Percentiles rank a stretch among this genome's conserved stretches.
These are phyloP conservation scores for Cercospora sp. DNA, from an alignment of 2,329 filamentous ascomycete species.

Conservation along the genomic window DNA sequence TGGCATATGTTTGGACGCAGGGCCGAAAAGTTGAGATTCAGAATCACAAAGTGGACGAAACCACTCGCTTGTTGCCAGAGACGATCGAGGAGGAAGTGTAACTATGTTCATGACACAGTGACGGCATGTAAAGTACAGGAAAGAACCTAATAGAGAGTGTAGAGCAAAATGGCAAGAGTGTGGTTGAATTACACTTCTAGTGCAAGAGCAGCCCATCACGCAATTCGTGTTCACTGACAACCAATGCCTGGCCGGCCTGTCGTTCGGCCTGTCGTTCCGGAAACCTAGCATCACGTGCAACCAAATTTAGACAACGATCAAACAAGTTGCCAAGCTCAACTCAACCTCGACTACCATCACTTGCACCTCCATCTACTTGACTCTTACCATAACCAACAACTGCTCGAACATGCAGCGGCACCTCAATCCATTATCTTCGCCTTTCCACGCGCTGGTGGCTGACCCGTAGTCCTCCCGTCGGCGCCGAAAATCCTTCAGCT, in stretches of 20 bases:
- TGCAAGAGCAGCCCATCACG: neutral
- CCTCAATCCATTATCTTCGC: neutral
- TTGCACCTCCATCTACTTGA: neutral
- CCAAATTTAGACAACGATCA: neutral
- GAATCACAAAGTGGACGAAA: slow-evolving; percentile 18
- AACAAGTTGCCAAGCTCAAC: neutral
- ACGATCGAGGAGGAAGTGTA: slow-evolving; percentile 39
- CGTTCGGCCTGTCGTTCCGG: neutral
- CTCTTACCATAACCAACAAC: neutral
- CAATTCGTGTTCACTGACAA: slow-evolving; percentile 1
- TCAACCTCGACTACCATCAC: neutral
- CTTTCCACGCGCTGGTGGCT: slow-evolving; percentile 9
- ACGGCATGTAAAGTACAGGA: neutral
- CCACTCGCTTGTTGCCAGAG: slow-evolving; percentile 22
- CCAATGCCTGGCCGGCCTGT: neutral
- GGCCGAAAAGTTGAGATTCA: slow-evolving; percentile 19
- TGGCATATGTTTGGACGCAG: slow-evolving; percentile 59
- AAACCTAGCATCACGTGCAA: neutral
- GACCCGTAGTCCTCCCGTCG: neutral
- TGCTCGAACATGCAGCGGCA: neutral
- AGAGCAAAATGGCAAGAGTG: neutral
- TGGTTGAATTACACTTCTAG: neutral
- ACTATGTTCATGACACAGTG: neutral
- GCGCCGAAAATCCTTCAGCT: slow-evolving; percentile 1
- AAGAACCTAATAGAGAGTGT: neutral